Evolutionary conservation across 2,329 filamentous ascomycete genomes (phyloP), one percentile per base, ranked within the genome.

Genomic region (Aplosporella prunicola): DNA sequence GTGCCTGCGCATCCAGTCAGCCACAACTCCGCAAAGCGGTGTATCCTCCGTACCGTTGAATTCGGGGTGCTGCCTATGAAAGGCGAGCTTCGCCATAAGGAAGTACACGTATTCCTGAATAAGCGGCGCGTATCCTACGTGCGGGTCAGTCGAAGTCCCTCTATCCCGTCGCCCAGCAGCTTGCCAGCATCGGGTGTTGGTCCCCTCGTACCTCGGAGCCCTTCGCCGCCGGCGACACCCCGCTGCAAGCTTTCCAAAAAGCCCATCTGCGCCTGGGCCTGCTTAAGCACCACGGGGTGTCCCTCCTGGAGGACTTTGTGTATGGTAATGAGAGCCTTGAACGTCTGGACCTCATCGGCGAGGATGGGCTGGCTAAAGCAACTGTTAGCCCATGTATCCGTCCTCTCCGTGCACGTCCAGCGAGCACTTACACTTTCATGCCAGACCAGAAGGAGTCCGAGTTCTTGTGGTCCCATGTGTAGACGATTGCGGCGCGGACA

Each of bases 391-490:
- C n/a, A n/a, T 31, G 22, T 36, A 42, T 30, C 15, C 15, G 22
- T 20, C 27, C 28, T 7, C 25, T 20, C 13, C 22, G 35, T 20
- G 14, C 20, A 15, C 8, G 13, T 32, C 32, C 20, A 18, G 26
- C 14, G 10, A 34, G 15, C 20, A 23, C 32, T 34, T 74, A 93
- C 82, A 96, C 88, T 77, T 98, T 98, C 74, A 98, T 93, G 58
- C 88, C 89, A 40, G 85, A 78, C 91, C 91, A 98, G 62, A 98
- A 98, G 56, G 88, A 85, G 57, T 78, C 73, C 27, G 88, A 93
- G 47, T 82, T 93, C 67, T 93, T 93, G 69, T 98, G 87, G 64
- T 98, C 91, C 91, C 91, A 98, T 42, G 89, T 96, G 63, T 96
- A 96, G 30, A 98, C 89, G 53, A 98, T 98, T 58, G 86, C 93